phyloP scores from a whole-genome alignment of 2,329 filamentous ascomycete genomes.

The Monosporascus ibericus region DNA sequence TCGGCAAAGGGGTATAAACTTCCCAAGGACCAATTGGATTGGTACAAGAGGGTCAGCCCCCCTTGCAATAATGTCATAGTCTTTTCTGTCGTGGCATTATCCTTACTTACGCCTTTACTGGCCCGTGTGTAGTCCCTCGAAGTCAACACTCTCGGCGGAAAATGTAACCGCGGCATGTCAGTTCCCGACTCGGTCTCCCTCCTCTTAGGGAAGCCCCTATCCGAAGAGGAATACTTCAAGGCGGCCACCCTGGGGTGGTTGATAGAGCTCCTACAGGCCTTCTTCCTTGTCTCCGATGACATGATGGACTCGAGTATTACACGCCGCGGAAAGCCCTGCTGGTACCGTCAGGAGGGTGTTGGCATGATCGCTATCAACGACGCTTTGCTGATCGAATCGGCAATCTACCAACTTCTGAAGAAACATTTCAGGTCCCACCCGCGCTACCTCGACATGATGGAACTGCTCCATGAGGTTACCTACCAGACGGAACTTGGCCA shows the following conservation, averaged over 20 bases:
- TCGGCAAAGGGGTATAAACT: conserved; percentile 79
- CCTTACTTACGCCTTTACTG: conserved; percentile 6
- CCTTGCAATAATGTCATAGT: not conserved
- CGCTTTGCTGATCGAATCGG: conserved; percentile 86
- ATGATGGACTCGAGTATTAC: conserved; percentile 98
- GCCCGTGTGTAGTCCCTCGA: conserved; percentile 59
- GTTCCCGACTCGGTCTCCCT: conserved; percentile 86
- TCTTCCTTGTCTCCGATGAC: conserved; percentile 97
- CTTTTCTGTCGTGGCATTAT: not conserved
- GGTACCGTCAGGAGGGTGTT: conserved; percentile 86
- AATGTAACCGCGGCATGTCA: conserved; percentile 98
- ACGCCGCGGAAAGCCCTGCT: conserved; percentile 88
- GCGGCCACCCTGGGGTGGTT: conserved; percentile 90
- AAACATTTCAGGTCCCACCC: conserved; percentile 88
- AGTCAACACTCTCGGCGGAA: conserved; percentile 85
- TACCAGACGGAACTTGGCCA: conserved; percentile 96
- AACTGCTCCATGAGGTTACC: conserved; percentile 92
- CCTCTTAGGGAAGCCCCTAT: conserved; percentile 65
- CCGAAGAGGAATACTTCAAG: conserved; percentile 79
- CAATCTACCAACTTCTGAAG: conserved; percentile 87
- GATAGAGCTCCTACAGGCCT: conserved; percentile 96
- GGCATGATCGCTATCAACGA: conserved; percentile 99
- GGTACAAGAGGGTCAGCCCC: conserved; percentile 70
- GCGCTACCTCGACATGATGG: conserved; percentile 82
- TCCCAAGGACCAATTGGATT: conserved; percentile 72